Percentiles rank a stretch among this genome's conserved stretches.
These are phyloP conservation scores for Sphaerostilbella broomeana DNA, from an alignment of 2,329 filamentous ascomycete species.

Conservation along the genomic window DNA sequence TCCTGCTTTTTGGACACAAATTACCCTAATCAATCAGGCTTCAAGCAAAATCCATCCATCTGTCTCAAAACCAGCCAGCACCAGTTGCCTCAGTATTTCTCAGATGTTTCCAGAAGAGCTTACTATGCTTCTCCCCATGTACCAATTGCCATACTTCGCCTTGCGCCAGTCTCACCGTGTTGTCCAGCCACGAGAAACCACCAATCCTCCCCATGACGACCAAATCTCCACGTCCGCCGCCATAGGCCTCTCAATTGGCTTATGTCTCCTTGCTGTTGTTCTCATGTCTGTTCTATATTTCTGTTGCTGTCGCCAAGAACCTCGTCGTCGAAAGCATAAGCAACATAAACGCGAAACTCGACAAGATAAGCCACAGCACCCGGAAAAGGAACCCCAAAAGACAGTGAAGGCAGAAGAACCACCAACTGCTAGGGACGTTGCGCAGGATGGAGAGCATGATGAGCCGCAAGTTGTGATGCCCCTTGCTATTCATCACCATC, in stretches of 20 bases:
- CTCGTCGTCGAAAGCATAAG: too few species aligned
- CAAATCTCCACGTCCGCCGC: constrained; percentile 4
- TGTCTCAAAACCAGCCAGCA: too few species aligned
- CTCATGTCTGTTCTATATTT: constrained; percentile 2
- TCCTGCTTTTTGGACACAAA: too few species aligned
- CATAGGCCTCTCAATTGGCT: constrained; percentile 6
- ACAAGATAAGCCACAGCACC: neutral
- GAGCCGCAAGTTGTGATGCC: neutral
- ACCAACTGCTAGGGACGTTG: neutral
- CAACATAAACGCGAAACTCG: neutral
- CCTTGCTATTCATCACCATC: constrained; percentile 4
- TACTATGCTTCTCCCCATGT: constrained; percentile 6
- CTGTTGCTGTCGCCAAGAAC: constrained; percentile 6
- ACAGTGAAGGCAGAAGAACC: neutral
- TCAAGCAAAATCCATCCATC: too few species aligned
- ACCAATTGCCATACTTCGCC: constrained; percentile 7
- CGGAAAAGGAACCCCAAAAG: too few species aligned
- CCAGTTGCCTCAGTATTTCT: too few species aligned
- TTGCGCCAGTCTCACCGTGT: too few species aligned
- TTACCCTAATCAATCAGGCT: too few species aligned
- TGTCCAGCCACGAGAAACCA: neutral
- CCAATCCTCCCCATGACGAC: neutral
- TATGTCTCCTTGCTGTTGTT: constrained; percentile 1
- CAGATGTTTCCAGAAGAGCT: neutral
- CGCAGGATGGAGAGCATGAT: neutral